Evolutionary conservation across 805 yeast genomes (phyloP).

Genomic region (Sungouiozyma ichnusensis): DNA sequence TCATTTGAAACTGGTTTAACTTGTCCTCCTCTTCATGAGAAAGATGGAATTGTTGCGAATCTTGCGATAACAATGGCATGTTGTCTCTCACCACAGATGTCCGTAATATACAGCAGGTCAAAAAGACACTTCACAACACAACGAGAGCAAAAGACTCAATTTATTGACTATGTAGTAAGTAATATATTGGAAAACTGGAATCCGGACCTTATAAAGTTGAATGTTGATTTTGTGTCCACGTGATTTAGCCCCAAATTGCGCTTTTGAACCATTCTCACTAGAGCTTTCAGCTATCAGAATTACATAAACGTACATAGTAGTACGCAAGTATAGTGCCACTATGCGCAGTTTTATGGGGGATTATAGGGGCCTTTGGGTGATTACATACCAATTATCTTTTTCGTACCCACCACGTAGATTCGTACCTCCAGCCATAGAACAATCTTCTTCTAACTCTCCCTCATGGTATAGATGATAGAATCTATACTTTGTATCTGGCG

Average conservation of each 20-base stretch:
- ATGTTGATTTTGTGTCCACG: not conserved
- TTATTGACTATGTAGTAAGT: too few species aligned
- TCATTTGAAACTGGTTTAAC: conserved; percentile 39
- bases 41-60: conserved; percentile 21
- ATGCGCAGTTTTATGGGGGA: too few species aligned
- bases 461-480: conserved; percentile 78
- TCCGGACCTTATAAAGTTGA: too few species aligned
- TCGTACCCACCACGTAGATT: conserved; percentile 75
- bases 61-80: conserved; percentile 21
- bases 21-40: conserved; percentile 35
- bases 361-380: conserved; percentile 33
- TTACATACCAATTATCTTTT: conserved; percentile 88
- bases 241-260: not conserved
- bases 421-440: conserved; percentile 56
- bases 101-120: too few species aligned
- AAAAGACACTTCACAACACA: too few species aligned
- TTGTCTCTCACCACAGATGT: not conserved
- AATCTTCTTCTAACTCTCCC: conserved; percentile 75
- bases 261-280: too few species aligned
- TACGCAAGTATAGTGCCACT: too few species aligned
- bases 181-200: too few species aligned
- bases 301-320: too few species aligned
- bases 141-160: too few species aligned
- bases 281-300: too few species aligned
- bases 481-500: conserved; percentile 55